Conservation (phyloP, 805 yeast genomes). For the Candida dajiaensis region DNA sequence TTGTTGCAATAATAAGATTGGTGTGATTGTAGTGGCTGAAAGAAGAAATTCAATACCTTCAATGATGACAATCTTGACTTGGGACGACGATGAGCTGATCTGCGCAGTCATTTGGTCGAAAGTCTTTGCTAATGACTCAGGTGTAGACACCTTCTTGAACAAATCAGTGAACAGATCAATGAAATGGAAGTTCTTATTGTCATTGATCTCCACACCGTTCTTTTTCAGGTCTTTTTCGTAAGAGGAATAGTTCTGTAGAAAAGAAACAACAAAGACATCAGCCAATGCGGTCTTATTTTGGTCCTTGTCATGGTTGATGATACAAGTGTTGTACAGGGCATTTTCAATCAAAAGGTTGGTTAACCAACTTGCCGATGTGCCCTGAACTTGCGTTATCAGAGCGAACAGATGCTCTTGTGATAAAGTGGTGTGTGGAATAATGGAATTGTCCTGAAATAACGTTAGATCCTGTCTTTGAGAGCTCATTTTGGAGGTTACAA, state of each 20-base stretch:
- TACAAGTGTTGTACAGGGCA: slow-evolving; percentile 23
- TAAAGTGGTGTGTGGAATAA: slow-evolving; percentile 26
- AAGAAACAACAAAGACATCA: slow-evolving; percentile 30
- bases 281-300: slow-evolving; percentile 3
- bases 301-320: slow-evolving; percentile 15
- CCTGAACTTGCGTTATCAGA: slow-evolving; percentile 35
- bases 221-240: slow-evolving; percentile 32
- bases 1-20: slow-evolving; percentile 30
- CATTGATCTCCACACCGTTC: slow-evolving; percentile 33
- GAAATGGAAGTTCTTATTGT: slow-evolving; percentile 27
- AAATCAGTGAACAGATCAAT: slow-evolving; percentile 44
- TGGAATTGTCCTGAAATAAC: slow-evolving; percentile 45
- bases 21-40: slow-evolving; percentile 32
- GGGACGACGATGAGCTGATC: slow-evolving; percentile 1
- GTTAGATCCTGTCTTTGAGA: slow-evolving; percentile 54
- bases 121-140: slow-evolving; percentile 9
- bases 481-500: slow-evolving; percentile 6
- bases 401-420: slow-evolving; percentile 23
- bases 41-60: slow-evolving; percentile 45
- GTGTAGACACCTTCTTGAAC: slow-evolving; percentile 30
- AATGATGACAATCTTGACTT: slow-evolving; percentile 29
- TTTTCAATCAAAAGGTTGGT: slow-evolving; percentile 49
- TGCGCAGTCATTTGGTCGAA: slow-evolving; percentile 10
- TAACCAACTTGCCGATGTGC: slow-evolving; percentile 64
- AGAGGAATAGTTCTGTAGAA: slow-evolving; percentile 26